These are phyloP conservation scores for Camelina sativa DNA, from an alignment of 345 rosid species.

Conservation along the genomic window DNA sequence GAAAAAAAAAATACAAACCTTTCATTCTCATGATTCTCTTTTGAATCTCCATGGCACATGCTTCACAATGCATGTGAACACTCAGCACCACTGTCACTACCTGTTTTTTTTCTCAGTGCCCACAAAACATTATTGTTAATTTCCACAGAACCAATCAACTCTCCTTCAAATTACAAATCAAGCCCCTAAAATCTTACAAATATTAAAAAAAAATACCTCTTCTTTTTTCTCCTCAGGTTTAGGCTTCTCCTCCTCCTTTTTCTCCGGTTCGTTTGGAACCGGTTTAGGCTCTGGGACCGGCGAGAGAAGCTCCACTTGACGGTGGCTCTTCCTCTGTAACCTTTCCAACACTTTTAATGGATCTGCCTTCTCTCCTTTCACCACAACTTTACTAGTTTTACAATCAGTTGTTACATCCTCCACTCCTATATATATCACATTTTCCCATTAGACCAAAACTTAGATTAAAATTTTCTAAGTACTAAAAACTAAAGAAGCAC, in stretches of 20 bases:
- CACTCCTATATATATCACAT: conserved; percentile 58
- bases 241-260: conserved; percentile 60
- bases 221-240: conserved; percentile 72
- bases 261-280: conserved; percentile 57
- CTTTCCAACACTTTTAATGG: conserved; percentile 81
- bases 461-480: neutral
- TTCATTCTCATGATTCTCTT: conserved; percentile 88
- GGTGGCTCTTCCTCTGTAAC: conserved; percentile 78
- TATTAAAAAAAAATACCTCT: conserved; percentile 51
- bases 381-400: conserved; percentile 77
- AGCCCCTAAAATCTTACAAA: conserved; percentile 5
- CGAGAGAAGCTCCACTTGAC: conserved; percentile 84
- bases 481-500: neutral
- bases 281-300: conserved; percentile 83
- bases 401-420: conserved; percentile 87
- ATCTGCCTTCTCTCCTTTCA: conserved; percentile 94
- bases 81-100: conserved; percentile 69
- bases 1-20: conserved; percentile 49
- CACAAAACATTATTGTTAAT: conserved; percentile 30
- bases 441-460: neutral
- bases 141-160: conserved; percentile 2
- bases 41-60: conserved; percentile 84
- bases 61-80: conserved; percentile 97
- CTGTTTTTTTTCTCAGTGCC: conserved; percentile 42
- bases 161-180: neutral